Evolutionary conservation across 345 rosid species (phyloP).

Genomic region (Arabis hirsuta): DNA sequence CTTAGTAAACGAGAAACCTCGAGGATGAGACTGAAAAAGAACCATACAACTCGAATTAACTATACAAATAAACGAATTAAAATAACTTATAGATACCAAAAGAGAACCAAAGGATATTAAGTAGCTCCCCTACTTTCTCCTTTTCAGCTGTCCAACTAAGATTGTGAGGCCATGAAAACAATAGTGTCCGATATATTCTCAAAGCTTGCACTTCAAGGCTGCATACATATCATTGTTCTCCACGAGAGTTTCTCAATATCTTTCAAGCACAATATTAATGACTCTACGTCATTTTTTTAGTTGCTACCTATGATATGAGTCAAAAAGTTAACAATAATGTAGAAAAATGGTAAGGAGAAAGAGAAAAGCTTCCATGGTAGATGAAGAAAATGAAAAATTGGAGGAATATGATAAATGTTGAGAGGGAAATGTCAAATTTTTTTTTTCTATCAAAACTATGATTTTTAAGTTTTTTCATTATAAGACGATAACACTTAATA

Average conservation of each 20-base stretch:
- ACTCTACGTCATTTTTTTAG: constrained; percentile 63
- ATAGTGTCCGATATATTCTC: constrained; percentile 77
- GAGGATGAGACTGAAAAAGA: constrained; percentile 77
- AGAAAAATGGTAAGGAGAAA: not conserved
- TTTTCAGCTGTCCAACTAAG: constrained; percentile 88
- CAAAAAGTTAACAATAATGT: constrained; percentile 22
- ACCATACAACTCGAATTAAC: constrained; percentile 19
- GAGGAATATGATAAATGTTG: no score
- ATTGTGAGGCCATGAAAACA: constrained; percentile 84
- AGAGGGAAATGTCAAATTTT: no score
- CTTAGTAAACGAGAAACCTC: constrained; percentile 88
- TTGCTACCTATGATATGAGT: constrained; percentile 59
- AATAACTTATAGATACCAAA: constrained; percentile 23
- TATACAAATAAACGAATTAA: constrained; percentile 1
- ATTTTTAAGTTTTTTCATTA: no score
- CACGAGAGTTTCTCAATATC: constrained; percentile 82
- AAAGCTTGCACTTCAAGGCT: constrained; percentile 72
- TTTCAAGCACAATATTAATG: constrained; percentile 81
- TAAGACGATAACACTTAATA: no score
- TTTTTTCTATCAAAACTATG: no score
- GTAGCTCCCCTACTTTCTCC: constrained; percentile 67
- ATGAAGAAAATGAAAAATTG: no score
- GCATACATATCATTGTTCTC: constrained; percentile 72
- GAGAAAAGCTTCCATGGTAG: no score
- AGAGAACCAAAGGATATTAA: not conserved